Evolutionary conservation across 129 eudicot genomes (phyloP).

Genomic region (Helianthus tuberosus): DNA sequence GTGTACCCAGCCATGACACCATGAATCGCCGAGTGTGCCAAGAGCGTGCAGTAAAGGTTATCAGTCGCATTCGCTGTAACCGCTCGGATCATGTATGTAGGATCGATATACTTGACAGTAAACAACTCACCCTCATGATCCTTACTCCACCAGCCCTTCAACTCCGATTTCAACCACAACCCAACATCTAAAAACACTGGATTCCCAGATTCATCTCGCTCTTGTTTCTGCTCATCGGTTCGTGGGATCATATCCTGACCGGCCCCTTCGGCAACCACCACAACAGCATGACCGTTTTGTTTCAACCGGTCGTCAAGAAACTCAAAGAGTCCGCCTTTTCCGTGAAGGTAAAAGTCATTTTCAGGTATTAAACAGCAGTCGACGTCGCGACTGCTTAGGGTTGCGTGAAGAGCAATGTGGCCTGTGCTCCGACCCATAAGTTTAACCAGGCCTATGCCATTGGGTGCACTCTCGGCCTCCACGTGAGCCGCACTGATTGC

Average conservation of each 20-base stretch:
- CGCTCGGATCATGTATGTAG: slow-evolving; percentile 82
- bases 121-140: slow-evolving; percentile 61
- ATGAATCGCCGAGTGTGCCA: slow-evolving; percentile 84
- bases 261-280: slow-evolving; percentile 91
- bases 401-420: slow-evolving; percentile 77
- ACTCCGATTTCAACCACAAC: slow-evolving; percentile 72
- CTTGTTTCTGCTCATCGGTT: slow-evolving; percentile 43
- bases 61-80: slow-evolving; percentile 77
- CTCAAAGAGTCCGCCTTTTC: slow-evolving; percentile 79
- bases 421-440: slow-evolving; percentile 96
- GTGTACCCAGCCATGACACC: slow-evolving; percentile 93
- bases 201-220: slow-evolving; percentile 80
- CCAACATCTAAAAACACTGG: slow-evolving; percentile 84
- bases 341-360: slow-evolving; percentile 65
- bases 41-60: slow-evolving; percentile 66
- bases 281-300: slow-evolving; percentile 66
- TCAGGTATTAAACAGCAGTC: slow-evolving; percentile 89
- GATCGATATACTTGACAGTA: slow-evolving; percentile 82
- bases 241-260: slow-evolving; percentile 75
- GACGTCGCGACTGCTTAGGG: slow-evolving; percentile 83
- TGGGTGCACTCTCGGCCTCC: slow-evolving; percentile 89
- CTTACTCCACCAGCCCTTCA: slow-evolving; percentile 74
- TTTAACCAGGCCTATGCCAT: slow-evolving; percentile 83
- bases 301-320: slow-evolving; percentile 55
- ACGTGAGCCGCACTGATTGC: slow-evolving; percentile 85